Evolutionary conservation across 176 grass and related monocot species (phyloP), one percentile per base, ranked within the genome.

Genomic region (Pontederia crassipes): DNA sequence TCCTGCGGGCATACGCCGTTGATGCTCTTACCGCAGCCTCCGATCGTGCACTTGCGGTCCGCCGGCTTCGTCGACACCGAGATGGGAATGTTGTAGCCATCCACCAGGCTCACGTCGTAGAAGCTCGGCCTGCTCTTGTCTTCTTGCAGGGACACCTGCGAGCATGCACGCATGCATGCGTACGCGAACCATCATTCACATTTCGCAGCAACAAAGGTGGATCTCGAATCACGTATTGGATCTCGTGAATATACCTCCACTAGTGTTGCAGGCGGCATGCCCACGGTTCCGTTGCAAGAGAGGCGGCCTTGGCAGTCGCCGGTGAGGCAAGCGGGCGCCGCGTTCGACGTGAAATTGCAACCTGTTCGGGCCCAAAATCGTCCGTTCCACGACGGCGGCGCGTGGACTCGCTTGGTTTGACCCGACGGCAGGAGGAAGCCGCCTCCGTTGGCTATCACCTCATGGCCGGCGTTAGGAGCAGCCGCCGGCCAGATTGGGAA

Each of bases 61-160:
- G 48, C 67, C 29, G 72, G 59, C 60, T 32, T 67, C 18, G 83
- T 66, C 32, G 75, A 75, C 13, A 96, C 76, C 67, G 86, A 54
- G 17, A 96, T 58, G 9, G 87, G 87, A 11, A 95, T 67, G 83
- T 95, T 95, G 80, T 95, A 95, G 45, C 86, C 90, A 69, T 95
- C 90, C 13, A 95, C 82, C 1, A 95, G 55, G 80, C 90, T 95
- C 17, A 89, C 82, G 66, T 89, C 86, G 72, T 84, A 95, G 67
- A 85, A 86, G 65, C 80, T 90, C 11, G 83, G 82, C 77, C 79
- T 81, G 75, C 69, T 67, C 28, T 55, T 10, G 57, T 75, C 86
- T 53, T 56, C 74, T 48, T 61, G 74, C 32, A 82, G 46, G 8
- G 74, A 55, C 4, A 82, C 56, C 80, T 82, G n/a, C 46, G 8